A percentile compares a stretch with the other conserved stretches of the same genome.
Conservation (phyloP, 805 yeast genomes). For the Candida michaelii region DNA sequence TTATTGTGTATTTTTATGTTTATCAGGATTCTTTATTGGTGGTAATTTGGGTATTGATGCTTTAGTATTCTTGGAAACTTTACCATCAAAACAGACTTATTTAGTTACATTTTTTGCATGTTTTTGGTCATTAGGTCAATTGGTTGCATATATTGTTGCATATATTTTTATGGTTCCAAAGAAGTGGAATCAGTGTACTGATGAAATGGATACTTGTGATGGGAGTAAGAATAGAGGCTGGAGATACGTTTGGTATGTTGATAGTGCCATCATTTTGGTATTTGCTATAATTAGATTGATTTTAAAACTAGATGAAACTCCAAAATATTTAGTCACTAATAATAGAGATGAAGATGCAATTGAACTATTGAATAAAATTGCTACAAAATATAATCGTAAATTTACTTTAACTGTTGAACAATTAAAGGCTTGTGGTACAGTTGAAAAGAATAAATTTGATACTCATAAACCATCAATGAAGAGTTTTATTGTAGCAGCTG, state of each 20-base stretch:
- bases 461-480: slow-evolving; percentile 18
- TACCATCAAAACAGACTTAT: slow-evolving; percentile 27
- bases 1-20: slow-evolving; percentile 23
- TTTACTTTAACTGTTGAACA: slow-evolving; percentile 47
- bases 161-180: slow-evolving; percentile 55
- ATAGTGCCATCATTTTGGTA: slow-evolving; percentile 47
- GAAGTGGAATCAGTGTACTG: slow-evolving; percentile 33
- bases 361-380: slow-evolving; percentile 39
- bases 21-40: slow-evolving; percentile 25
- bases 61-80: slow-evolving; percentile 26
- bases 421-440: slow-evolving; percentile 43
- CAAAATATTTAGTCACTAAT: slow-evolving; percentile 52
- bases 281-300: slow-evolving; percentile 34
- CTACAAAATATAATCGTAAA: slow-evolving; percentile 44
- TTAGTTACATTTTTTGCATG: slow-evolving; percentile 38
- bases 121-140: slow-evolving; percentile 66
- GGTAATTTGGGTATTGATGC: slow-evolving; percentile 32
- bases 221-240: slow-evolving; percentile 55
- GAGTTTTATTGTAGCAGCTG: slow-evolving; percentile 21
- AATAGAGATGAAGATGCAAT: slow-evolving; percentile 54
- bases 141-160: slow-evolving; percentile 48
- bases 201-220: slow-evolving; percentile 38
- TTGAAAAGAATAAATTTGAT: slow-evolving; percentile 15
- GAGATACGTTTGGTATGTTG: slow-evolving; percentile 54
- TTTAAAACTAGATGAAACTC: slow-evolving; percentile 49